These are phyloP conservation scores for Lactarius vividus DNA, from an alignment of 768 basidiomycete species.

Conservation along the genomic window DNA sequence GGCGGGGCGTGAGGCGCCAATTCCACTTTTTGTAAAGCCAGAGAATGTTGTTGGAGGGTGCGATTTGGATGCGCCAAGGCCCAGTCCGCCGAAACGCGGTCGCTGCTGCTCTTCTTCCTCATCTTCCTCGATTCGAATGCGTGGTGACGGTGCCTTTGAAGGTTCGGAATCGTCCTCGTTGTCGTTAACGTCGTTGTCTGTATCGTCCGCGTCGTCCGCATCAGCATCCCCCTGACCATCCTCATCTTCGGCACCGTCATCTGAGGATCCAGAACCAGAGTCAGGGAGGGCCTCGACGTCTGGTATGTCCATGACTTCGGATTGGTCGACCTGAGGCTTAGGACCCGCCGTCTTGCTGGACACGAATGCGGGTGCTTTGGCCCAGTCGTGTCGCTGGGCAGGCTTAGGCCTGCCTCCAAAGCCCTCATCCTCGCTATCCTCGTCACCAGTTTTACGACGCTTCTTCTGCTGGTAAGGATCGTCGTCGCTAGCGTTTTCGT, in stretches of 20 bases:
- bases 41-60: constrained; percentile 29
- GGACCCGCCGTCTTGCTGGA: constrained; percentile 42
- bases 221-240: constrained; percentile 31
- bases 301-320: constrained; percentile 42
- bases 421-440: constrained; percentile 57
- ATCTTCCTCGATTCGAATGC: constrained; percentile 50
- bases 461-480: constrained; percentile 74
- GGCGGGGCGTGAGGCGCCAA: constrained; percentile 39
- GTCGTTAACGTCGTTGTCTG: constrained; percentile 36
- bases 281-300: constrained; percentile 19
- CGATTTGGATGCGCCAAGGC: constrained; percentile 35
- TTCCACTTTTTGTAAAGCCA: constrained; percentile 43
- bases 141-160: constrained; percentile 55
- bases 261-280: constrained; percentile 40
- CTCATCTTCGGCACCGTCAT: constrained; percentile 35
- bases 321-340: constrained; percentile 35
- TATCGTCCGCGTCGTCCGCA: constrained; percentile 38
- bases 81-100: constrained; percentile 49
- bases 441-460: constrained; percentile 60
- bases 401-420: constrained; percentile 32
- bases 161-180: constrained; percentile 46
- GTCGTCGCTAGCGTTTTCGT: constrained; percentile 57
- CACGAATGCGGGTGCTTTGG: constrained; percentile 75
- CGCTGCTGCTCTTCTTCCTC: constrained; percentile 42
- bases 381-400: constrained; percentile 58